Conservation (phyloP, 768 basidiomycete species). For the Rubroboletus pulcherrimus region DNA sequence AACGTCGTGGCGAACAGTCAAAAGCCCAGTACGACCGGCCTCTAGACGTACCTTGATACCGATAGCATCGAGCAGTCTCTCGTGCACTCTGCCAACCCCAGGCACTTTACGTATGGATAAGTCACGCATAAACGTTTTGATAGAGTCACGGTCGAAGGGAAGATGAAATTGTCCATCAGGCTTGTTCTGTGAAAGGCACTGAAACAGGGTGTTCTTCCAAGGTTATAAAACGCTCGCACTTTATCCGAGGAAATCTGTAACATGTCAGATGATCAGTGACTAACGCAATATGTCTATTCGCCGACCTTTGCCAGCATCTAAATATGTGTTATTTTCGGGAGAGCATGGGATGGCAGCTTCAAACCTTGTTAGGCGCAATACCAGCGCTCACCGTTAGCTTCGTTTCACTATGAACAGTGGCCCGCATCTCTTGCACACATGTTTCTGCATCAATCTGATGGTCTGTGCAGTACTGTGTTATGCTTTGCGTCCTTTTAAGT, state of each 20-base stretch:
- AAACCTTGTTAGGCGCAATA: slow-evolving; percentile 90
- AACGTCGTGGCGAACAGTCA: neutral
- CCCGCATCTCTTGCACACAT: slow-evolving; percentile 77
- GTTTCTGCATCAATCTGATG: slow-evolving; percentile 62
- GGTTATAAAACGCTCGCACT: slow-evolving; percentile 34
- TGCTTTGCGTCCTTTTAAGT: slow-evolving; percentile 41
- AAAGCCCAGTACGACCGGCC: neutral
- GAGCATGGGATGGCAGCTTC: slow-evolving; percentile 24
- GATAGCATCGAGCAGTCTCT: slow-evolving; percentile 80
- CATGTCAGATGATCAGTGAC: slow-evolving; percentile 3
- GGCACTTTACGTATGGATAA: slow-evolving; percentile 85
- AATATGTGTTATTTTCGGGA: slow-evolving; percentile 12
- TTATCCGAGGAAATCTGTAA: slow-evolving; percentile 88
- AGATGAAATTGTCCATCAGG: slow-evolving; percentile 90
- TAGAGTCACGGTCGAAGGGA: slow-evolving; percentile 55
- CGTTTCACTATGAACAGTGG: slow-evolving; percentile 70
- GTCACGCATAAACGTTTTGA: slow-evolving; percentile 73
- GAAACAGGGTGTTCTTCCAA: neutral
- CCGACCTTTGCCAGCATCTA: slow-evolving; percentile 92
- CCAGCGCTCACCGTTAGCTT: slow-evolving; percentile 90
- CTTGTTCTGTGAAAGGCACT: slow-evolving; percentile 60
- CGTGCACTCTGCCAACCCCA: slow-evolving; percentile 88
- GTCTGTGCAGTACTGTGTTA: slow-evolving; percentile 78
- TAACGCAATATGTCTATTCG: slow-evolving; percentile 26
- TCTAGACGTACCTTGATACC: slow-evolving; percentile 61